phyloP scores from a whole-genome alignment of 306 rosid species.

The Fagus sylvatica region DNA sequence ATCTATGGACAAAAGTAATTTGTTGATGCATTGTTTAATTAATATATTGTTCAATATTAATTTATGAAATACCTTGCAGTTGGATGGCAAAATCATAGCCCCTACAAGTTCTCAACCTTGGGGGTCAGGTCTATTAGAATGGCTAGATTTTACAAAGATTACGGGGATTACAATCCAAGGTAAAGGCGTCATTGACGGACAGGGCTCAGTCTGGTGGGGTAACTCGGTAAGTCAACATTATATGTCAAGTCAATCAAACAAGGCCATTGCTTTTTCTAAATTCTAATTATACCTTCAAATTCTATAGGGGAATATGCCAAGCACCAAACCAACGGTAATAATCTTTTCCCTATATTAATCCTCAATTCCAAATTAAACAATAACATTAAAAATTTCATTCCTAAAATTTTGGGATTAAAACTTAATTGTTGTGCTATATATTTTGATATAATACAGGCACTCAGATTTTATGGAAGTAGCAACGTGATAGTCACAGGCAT shows the following conservation, averaged over 20 bases:
- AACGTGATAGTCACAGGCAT: slow-evolving; percentile 62
- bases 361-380: background rate
- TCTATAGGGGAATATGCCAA: slow-evolving; percentile 38
- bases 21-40: too few relatives aligned
- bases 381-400: too few relatives aligned
- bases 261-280: slow-evolving; percentile 1
- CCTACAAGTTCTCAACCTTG: slow-evolving; percentile 57
- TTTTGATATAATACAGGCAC: slow-evolving; percentile 47
- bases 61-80: slow-evolving; percentile 31
- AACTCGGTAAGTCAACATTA: slow-evolving; percentile 20
- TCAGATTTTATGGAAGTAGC: slow-evolving; percentile 69
- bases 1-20: background rate
- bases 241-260: background rate
- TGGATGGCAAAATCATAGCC: slow-evolving; percentile 75
- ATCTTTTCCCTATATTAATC: background rate
- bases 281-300: background rate
- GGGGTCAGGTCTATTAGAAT: slow-evolving; percentile 67
- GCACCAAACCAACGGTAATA: slow-evolving; percentile 66
- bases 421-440: background rate
- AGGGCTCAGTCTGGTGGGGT: slow-evolving; percentile 81
- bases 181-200: slow-evolving; percentile 77
- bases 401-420: too few relatives aligned
- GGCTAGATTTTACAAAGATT: slow-evolving; percentile 69
- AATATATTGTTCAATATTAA: background rate
- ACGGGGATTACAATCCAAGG: slow-evolving; percentile 54